Evolutionary conservation across 805 yeast genomes (phyloP), one percentile per base, ranked within the genome.

Genomic region (Diddensiella transvaalensis): DNA sequence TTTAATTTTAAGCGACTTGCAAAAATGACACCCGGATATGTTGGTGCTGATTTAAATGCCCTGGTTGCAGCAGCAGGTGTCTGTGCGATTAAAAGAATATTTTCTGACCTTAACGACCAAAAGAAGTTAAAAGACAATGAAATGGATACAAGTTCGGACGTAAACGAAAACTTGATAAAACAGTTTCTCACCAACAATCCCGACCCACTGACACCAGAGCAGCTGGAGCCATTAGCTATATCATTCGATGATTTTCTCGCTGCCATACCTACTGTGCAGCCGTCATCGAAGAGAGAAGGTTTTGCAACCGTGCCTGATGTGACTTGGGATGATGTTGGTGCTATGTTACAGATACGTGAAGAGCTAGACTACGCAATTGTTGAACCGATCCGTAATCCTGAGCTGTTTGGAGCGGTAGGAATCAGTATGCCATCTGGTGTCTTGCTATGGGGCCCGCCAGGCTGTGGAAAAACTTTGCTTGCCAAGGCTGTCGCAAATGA

Each of bases 401-500:
- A 91, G 53, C 69, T 91, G 18, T 93, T 86, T 62, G 82, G 80
- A 54, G 80, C 82, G 50, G 97, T 90, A 8, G 99, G 99, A 66
- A 90, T 93, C 38, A 80, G 88, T 47, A 96, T 97, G 0, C 98
- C 98, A 2, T 89, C 96, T 0, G 99, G 99, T 49, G 99, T 93
- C 1, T 70, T 93, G 22, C 77, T 93, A 74, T 93, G 99, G 99
- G 99, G 99, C 0, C 99, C 99, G 1, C 99, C 99, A 2, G 99
- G 99, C 32, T 93, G 98, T 71, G 99, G 99, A 76, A 93, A 93
- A 64, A 93, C 99, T 0, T 73, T 93, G 43, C 72, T 93, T 23
- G 98, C 98, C 0, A 93, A 93, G 61, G 99, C 99, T 1, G 98
- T 93, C 2, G 99, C 99, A 8, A 91, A 91, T 64, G 98, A 93